Percentiles rank a stretch among this genome's conserved stretches.
These are phyloP conservation scores for Apiotrichum gracile DNA, from an alignment of 1,284 basidiomycete species.

Conservation along the genomic window DNA sequence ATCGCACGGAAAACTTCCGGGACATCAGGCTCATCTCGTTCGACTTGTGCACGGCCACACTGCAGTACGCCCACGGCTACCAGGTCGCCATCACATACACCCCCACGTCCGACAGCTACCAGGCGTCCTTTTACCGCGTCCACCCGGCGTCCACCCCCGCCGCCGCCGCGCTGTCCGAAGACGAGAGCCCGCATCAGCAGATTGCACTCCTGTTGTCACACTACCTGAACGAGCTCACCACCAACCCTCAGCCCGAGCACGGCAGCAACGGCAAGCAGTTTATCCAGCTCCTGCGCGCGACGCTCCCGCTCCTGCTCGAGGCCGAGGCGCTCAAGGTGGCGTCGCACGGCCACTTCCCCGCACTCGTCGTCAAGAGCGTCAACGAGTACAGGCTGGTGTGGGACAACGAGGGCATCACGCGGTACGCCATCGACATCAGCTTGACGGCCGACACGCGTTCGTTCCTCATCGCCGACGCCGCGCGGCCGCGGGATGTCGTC, in stretches of 20 bases:
- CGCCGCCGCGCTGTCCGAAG: not conserved
- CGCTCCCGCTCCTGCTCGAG: constrained; percentile 31
- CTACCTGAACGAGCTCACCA: constrained; percentile 34
- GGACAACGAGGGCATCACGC: constrained; percentile 19
- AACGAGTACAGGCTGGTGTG: constrained; percentile 28
- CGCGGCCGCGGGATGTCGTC: not conserved
- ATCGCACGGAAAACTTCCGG: constrained; percentile 60
- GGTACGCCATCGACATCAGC: constrained; percentile 23
- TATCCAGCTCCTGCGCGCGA: constrained; percentile 27
- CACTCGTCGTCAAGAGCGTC: constrained; percentile 21
- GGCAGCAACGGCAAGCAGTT: constrained; percentile 25
- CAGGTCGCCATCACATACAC: constrained; percentile 41
- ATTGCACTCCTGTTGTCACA: constrained; percentile 33
- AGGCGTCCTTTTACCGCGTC: constrained; percentile 30
- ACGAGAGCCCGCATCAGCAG: constrained; percentile 30
- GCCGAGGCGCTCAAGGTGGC: constrained; percentile 13
- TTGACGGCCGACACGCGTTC: constrained; percentile 5
- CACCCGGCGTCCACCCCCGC: not conserved
- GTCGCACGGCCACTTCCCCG: constrained; percentile 12
- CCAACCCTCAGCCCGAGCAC: not conserved
- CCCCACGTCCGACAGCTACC: constrained; percentile 39
- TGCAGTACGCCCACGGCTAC: constrained; percentile 56
- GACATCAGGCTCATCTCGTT: constrained; percentile 75
- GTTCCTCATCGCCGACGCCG: constrained; percentile 28
- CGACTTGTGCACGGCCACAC: constrained; percentile 81